Evolutionary conservation across 768 basidiomycete genomes (phyloP), one percentile per base, ranked within the genome.

Genomic region (Termitomyces heimii): DNA sequence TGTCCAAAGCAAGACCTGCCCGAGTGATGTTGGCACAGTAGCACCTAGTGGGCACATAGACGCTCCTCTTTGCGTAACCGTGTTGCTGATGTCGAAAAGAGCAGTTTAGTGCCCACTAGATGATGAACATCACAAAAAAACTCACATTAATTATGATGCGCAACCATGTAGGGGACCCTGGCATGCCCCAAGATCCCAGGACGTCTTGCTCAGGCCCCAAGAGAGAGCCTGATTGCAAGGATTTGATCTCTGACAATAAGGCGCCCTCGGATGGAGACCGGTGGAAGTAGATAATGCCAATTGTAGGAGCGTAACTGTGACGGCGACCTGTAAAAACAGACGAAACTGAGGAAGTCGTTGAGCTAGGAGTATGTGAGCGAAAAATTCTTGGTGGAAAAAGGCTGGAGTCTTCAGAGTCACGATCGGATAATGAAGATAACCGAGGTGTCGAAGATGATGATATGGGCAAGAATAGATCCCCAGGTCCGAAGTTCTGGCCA

Each of bases 1-100:
- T 52, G 26, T 61, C 53, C 12, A 53, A 55, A 10, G 57, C 57
- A 28, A 61, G 57, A 13, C 49, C 37, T 31, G 60, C 60, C 22
- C 54, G 60, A 26, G 60, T 61, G 3, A 32, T 59, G 24, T 43
- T 46, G 12, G 57, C 52, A 26, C 60, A 61, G 34, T 53, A 37
- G 39, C 60, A 61, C 40, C 43, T 37, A 9, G 18, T 56, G 44
- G 57, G 54, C 9, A 59, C 31, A 32, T 46, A 55, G 7, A 59
- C 35, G 28, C 18, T 55, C 20, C 6, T 29, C 54, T 61, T 61
- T 2, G 55, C 22, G 28, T 58, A 61, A 4, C 60, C 60, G 2
- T 49, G 60, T 54, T 61, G 60, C 56, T 61, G 14, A 18, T 31
- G n/a, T 2, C 14, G 6, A 16, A 16, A 22, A 5, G 18, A 12